Conservation (phyloP, 2,329 filamentous ascomycete species). For the Neophaeococcomyces aloes region DNA sequence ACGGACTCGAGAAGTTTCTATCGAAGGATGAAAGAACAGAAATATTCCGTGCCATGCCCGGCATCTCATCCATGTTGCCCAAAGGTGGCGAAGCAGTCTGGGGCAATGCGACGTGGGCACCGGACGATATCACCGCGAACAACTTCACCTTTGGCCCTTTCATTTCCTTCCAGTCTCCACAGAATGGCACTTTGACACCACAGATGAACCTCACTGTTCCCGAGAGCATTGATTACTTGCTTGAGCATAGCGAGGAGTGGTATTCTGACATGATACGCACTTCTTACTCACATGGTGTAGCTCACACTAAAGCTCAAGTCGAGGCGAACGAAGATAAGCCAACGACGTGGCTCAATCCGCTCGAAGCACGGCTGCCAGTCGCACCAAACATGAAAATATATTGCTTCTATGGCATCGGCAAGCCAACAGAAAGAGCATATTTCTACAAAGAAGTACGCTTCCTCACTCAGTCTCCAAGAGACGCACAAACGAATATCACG, state of each 20-base stretch:
- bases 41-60: constrained; percentile 93
- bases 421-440: constrained; percentile 84
- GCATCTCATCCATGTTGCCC: constrained; percentile 90
- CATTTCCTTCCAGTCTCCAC: constrained; percentile 64
- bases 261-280: constrained; percentile 61
- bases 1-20: constrained; percentile 91
- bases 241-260: constrained; percentile 73
- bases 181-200: constrained; percentile 40
- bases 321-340: constrained; percentile 68
- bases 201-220: constrained; percentile 68
- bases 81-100: constrained; percentile 91
- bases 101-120: constrained; percentile 79
- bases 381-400: constrained; percentile 89
- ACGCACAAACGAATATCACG: constrained; percentile 56
- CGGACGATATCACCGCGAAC: constrained; percentile 59
- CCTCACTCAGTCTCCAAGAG: constrained; percentile 21
- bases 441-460: constrained; percentile 61
- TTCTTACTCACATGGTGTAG: constrained; percentile 82
- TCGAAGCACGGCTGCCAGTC: constrained; percentile 79
- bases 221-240: constrained; percentile 65
- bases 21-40: constrained; percentile 83
- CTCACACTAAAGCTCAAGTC: constrained; percentile 67
- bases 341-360: constrained; percentile 86
- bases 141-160: constrained; percentile 63
- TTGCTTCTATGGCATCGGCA: constrained; percentile 92